Base-by-base conservation (phyloP, 2,329 filamentous ascomycete species). In the Paecilomyces formosus region DNA sequence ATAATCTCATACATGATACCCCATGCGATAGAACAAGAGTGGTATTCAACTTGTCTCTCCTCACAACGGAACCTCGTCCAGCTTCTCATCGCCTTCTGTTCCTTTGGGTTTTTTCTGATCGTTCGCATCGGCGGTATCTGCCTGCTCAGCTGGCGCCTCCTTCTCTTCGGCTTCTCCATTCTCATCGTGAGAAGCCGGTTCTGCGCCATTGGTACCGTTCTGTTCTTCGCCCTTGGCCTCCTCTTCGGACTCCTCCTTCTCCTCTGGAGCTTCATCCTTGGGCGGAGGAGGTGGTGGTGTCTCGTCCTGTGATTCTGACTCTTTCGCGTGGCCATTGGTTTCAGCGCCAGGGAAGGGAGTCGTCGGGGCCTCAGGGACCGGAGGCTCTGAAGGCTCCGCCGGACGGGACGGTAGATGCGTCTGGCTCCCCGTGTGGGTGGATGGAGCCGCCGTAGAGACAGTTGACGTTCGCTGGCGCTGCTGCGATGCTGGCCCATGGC, bases 261-360 rank as follows among this genome's bases (percentile, higher is more conserved):
- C 62, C 55, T 62, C 62, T 4, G 62, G 51, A 6, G 55, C 56
- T 30, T 60, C 57, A 13, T 58, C 58, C 58, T 61, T 60, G 1
- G 67, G 66, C 4, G 67, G 64, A 24, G 68, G 68, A 8, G 68
- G 66, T 3, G 64, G 57, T 30, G 67, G 55, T 18, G 65, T 59
- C 9, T 64, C 61, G 26, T 66, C 68, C 49, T 70, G 65, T 54
- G 39, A 45, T 45, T 45, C 39, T 45, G 15, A 18, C n/a, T 70
- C 67, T 51, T 62, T 67, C 7, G 67, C 68, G 28, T 68, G 69
- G 18, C 62, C 60, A 56, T 62, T 73, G 55, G 63, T 68, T 9
- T 66, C 63, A 13, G 62, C 68, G 5, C 70, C 68, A 5, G 71
- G 70, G 65, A 72, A 72, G 5, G 71, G 71, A n/a, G 71, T 73